Conservation (phyloP, 305 asterid species). For the Nicotiana rustica region DNA sequence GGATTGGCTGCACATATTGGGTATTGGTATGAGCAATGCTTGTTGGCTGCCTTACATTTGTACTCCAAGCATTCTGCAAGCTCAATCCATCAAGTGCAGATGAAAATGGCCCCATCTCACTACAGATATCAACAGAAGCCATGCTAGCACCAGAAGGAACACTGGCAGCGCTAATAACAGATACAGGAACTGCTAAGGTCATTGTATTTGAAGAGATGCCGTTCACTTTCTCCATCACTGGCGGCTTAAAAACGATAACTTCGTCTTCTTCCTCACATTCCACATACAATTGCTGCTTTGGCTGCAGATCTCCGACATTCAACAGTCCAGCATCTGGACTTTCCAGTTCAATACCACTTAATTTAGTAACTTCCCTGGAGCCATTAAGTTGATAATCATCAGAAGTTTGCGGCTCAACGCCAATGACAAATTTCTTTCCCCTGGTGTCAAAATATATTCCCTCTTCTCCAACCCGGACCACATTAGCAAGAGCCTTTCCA, state of each 20-base stretch:
- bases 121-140: constrained; percentile 41
- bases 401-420: constrained; percentile 61
- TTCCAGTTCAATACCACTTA: constrained; percentile 43
- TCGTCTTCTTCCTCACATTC: constrained; percentile 90
- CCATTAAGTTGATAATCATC: constrained; percentile 55
- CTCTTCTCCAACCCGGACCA: constrained; percentile 49
- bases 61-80: constrained; percentile 50
- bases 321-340: constrained; percentile 44
- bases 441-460: constrained; percentile 72
- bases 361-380: constrained; percentile 48
- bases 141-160: constrained; percentile 38
- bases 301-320: constrained; percentile 40
- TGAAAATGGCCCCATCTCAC: constrained; percentile 52
- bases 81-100: constrained; percentile 52
- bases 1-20: constrained; percentile 57
- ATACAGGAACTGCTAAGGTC: constrained; percentile 50
- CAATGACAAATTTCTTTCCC: constrained; percentile 70
- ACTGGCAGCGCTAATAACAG: constrained; percentile 50
- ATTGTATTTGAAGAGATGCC: constrained; percentile 50
- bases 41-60: constrained; percentile 51
- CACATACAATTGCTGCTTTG: constrained; percentile 46
- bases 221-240: constrained; percentile 62
- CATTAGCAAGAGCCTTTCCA: constrained; percentile 39
- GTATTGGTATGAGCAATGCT: constrained; percentile 48
- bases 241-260: constrained; percentile 87